Base-by-base conservation (phyloP, 495 filamentous ascomycete genomes). In the Zalerion maritima region DNA sequence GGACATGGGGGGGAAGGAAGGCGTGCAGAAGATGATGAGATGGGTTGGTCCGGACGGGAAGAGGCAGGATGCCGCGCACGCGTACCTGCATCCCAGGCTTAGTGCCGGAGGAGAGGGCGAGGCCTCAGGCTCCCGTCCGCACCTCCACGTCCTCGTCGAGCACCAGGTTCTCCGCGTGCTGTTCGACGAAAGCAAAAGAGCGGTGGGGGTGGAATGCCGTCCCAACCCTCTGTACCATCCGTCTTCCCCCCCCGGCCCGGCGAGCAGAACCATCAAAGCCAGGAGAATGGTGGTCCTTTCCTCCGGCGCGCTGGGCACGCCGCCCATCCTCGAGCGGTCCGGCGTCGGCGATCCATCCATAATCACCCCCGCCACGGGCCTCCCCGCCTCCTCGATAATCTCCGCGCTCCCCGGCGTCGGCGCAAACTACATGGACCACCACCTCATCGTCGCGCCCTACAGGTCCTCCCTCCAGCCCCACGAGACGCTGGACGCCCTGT, bases 291-390 rank as follows among this genome's bases (percentile, higher is more conserved):
- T 78, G 2, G 59, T 81, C 23, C 37, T 75, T 1, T 69, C 72
- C 1, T 64, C 62, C n/a, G 75, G 75, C 6, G 41, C 64, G 6
- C 51, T 65, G 12, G 58, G 63, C 9, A 62, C 73, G 0, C 70
- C 75, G 4, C 43, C 52, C 1, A 44, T 79, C 2, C 54, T 78
- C 6, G 72, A 79, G 40, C 57, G 72, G 0, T 80, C 75, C 0
- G 73, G 75, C 7, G 45, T 79, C 25, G 73, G 73, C 13, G 35
- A 35, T 10, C 43, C 35, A 2, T n/a, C n/a, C n/a, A n/a, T n/a
- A n/a, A n/a, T n/a, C n/a, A n/a, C n/a, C n/a, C n/a, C n/a, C n/a
- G n/a, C n/a, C n/a, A n/a, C n/a, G n/a, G n/a, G n/a, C n/a, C n/a
- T n/a, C n/a, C n/a, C n/a, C n/a, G n/a, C n/a, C n/a, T 36, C 10